These are phyloP conservation scores for Oxalis stricta DNA, from an alignment of 441 rosid species.

Conservation along the genomic window DNA sequence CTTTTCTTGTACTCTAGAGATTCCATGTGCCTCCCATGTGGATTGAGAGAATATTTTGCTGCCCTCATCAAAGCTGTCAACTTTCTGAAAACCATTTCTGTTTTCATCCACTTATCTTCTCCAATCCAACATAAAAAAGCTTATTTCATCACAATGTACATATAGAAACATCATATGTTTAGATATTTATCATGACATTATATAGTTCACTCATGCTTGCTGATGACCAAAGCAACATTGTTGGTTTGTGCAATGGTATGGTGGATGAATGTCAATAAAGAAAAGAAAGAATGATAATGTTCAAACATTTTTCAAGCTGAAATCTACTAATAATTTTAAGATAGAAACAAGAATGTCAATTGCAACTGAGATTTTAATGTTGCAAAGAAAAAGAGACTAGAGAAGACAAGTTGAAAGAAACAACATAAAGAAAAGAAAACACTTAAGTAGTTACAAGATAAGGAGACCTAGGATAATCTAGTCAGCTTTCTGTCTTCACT, in stretches of 20 bases:
- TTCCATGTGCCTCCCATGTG: background rate
- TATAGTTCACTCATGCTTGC: no score
- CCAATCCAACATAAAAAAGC: background rate
- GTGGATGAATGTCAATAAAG: no score
- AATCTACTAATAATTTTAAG: no score
- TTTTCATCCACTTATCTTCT: background rate
- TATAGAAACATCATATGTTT: background rate
- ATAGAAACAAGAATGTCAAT: slow-evolving; percentile 3
- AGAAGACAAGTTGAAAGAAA: slow-evolving; percentile 1
- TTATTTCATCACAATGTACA: background rate
- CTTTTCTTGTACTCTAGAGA: background rate
- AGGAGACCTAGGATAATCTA: background rate
- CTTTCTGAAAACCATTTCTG: background rate
- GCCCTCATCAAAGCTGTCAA: background rate
- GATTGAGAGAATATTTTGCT: background rate
- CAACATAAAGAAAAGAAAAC: slow-evolving; percentile 1
- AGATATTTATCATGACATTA: no score
- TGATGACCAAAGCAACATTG: no score
- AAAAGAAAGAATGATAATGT: slow-evolving; percentile 1
- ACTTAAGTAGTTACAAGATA: slow-evolving; percentile 5
- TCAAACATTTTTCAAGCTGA: no score
- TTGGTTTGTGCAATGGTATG: no score
- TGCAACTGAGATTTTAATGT: slow-evolving; percentile 12
- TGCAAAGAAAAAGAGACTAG: slow-evolving; percentile 3
- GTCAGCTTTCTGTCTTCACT: background rate